These are phyloP conservation scores for Fusarium armeniacum DNA, from an alignment of 2,329 filamentous ascomycete genomes.

Conservation along the genomic window DNA sequence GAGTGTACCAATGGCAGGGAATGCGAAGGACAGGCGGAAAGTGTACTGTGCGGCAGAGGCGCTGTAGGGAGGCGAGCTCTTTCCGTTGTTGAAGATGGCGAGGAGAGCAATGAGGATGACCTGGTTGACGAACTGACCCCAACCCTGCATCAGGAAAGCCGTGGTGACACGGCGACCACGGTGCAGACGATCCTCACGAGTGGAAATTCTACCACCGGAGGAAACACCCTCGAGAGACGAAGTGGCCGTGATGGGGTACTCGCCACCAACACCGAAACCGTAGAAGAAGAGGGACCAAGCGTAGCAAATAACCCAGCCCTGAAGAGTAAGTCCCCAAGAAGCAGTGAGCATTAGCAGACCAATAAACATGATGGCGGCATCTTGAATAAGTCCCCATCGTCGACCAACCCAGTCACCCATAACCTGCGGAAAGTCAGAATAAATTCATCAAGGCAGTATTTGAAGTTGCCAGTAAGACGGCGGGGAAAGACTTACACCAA, in stretches of 20 bases:
- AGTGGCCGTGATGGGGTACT: conserved; percentile 97
- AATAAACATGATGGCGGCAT: conserved; percentile 92
- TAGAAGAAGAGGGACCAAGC: conserved; percentile 92
- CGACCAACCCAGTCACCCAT: conserved; percentile 84
- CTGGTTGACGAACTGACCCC: conserved; percentile 97
- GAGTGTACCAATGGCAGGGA: conserved; percentile 89
- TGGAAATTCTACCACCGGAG: conserved; percentile 87
- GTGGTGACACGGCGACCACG: conserved; percentile 95
- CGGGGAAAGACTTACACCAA: conserved; percentile 72
- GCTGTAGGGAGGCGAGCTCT: conserved; percentile 82
- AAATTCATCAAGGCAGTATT: conserved; percentile 5
- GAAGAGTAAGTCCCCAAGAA: conserved; percentile 86
- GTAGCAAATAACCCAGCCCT: conserved; percentile 98
- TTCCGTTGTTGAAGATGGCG: conserved; percentile 86
- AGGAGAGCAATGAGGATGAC: conserved; percentile 87
- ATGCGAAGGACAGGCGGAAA: conserved; percentile 91
- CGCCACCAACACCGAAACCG: conserved; percentile 77
- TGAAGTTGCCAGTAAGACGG: neutral
- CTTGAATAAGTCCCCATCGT: conserved; percentile 95
- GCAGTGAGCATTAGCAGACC: conserved; percentile 93
- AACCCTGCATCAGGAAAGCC: conserved; percentile 98
- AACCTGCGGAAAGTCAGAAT: conserved; percentile 55
- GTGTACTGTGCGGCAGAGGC: conserved; percentile 85
- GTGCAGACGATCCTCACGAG: conserved; percentile 92
- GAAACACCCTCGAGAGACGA: conserved; percentile 94